Conservation (phyloP, 345 rosid species). For the Draba incana region DNA sequence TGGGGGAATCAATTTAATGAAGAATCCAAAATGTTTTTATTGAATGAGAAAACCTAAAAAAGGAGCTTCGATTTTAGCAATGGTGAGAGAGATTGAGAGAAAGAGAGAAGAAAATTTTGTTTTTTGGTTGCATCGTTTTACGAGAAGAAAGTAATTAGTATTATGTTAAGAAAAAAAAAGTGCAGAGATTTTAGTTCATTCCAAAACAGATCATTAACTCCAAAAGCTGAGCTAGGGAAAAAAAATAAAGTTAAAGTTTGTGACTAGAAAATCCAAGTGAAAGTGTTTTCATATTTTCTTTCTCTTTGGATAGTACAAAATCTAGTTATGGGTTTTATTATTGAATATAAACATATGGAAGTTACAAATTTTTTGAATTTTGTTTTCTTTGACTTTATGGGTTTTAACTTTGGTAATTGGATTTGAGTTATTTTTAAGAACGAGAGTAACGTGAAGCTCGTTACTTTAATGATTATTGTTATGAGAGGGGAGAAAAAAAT, state of each 20-base stretch:
- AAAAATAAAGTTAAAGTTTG: neutral
- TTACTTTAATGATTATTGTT: neutral
- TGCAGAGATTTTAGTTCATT: conserved; percentile 40
- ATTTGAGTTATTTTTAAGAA: neutral
- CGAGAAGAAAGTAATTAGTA: conserved; percentile 18
- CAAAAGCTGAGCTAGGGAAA: conserved; percentile 35
- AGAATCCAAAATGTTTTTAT: conserved; percentile 34
- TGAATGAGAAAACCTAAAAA: conserved; percentile 39
- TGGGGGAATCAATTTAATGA: conserved; percentile 33
- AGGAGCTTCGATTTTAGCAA: conserved; percentile 31
- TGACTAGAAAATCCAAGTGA: conserved; percentile 32
- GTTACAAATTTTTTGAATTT: neutral
- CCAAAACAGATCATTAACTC: conserved; percentile 34
- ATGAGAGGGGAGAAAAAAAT: neutral
- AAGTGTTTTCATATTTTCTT: conserved; percentile 7
- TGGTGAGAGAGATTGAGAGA: conserved; percentile 23
- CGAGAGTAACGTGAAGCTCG: conserved; percentile 12
- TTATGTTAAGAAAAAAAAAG: neutral
- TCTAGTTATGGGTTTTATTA: conserved; percentile 3
- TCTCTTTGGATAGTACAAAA: conserved; percentile 16
- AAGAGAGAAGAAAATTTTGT: conserved; percentile 21
- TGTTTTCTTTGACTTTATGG: neutral
- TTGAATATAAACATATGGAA: conserved; percentile 15
- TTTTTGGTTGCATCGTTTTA: conserved; percentile 36
- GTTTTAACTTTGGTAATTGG: conserved; percentile 16